These are phyloP conservation scores for Penicillium hesseltinei DNA, from an alignment of 2,329 filamentous ascomycete genomes.

Conservation along the genomic window DNA sequence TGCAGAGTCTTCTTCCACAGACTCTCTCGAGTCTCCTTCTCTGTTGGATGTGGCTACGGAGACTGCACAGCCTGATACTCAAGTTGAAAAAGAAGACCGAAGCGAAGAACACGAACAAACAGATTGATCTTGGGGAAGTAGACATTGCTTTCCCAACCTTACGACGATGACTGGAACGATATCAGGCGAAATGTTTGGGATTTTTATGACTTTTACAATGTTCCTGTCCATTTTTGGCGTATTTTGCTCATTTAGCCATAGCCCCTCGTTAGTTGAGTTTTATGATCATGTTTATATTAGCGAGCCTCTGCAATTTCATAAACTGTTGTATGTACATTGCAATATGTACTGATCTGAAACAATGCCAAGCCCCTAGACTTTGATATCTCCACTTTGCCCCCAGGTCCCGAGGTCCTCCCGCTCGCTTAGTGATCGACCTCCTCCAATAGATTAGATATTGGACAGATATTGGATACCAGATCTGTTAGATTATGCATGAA, in stretches of 20 bases:
- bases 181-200: conserved; percentile 12
- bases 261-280: not conserved
- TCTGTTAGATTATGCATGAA: not conserved
- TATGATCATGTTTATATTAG: not conserved
- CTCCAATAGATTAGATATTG: not conserved
- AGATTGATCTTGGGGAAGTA: not conserved
- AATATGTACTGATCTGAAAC: not conserved
- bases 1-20: not conserved
- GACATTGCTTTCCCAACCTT: not conserved
- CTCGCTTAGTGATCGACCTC: conserved; percentile 6
- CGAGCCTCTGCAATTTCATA: not conserved
- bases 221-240: not conserved
- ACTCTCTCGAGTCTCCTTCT: not conserved
- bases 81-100: not conserved
- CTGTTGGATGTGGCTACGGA: not conserved
- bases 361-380: conserved; percentile 1
- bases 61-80: not conserved
- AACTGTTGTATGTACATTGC: not conserved
- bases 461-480: not conserved
- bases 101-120: not conserved
- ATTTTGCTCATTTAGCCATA: conserved; percentile 5
- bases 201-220: conserved; percentile 4
- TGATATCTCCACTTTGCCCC: conserved; percentile 7
- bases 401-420: not conserved
- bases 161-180: conserved; percentile 22